These are phyloP conservation scores for Pedinophyceae sp. DNA, from an alignment of 139 green algal species.

Conservation along the genomic window DNA sequence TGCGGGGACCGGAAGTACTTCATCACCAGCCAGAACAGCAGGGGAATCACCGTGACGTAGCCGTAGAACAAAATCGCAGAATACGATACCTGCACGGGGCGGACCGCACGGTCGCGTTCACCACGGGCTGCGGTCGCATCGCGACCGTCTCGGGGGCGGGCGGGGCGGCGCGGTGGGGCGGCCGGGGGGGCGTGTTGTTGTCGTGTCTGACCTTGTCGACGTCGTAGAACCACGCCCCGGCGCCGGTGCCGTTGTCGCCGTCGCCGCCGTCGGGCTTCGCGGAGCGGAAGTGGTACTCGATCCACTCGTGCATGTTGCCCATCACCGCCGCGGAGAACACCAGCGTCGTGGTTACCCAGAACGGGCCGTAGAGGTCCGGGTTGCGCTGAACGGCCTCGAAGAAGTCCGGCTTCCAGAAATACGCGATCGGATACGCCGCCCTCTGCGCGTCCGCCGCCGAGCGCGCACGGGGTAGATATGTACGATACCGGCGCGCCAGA, in stretches of 20 bases:
- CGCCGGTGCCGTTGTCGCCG: neutral
- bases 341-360: slow-evolving; percentile 71
- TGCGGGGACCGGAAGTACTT: slow-evolving; percentile 37
- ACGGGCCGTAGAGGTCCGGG: slow-evolving; percentile 73
- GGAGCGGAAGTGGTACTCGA: slow-evolving; percentile 21
- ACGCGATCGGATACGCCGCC: no score
- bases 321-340: slow-evolving; percentile 61
- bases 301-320: slow-evolving; percentile 52
- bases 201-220: slow-evolving; percentile 22
- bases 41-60: slow-evolving; percentile 46
- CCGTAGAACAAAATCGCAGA: slow-evolving; percentile 66
- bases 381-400: slow-evolving; percentile 39
- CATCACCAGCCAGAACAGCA: slow-evolving; percentile 34
- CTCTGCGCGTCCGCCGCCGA: no score
- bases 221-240: slow-evolving; percentile 24
- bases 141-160: no score
- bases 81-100: slow-evolving; percentile 23
- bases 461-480: slow-evolving; percentile 43
- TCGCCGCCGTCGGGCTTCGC: neutral
- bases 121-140: no score
- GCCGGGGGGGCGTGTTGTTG: neutral
- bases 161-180: no score
- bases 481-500: slow-evolving; percentile 49
- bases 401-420: slow-evolving; percentile 58
- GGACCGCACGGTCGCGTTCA: no score